A percentile compares a stretch with the other conserved stretches of the same genome.
Conservation (phyloP, 495 filamentous ascomycete species). For the Penicillium pancosmium region DNA sequence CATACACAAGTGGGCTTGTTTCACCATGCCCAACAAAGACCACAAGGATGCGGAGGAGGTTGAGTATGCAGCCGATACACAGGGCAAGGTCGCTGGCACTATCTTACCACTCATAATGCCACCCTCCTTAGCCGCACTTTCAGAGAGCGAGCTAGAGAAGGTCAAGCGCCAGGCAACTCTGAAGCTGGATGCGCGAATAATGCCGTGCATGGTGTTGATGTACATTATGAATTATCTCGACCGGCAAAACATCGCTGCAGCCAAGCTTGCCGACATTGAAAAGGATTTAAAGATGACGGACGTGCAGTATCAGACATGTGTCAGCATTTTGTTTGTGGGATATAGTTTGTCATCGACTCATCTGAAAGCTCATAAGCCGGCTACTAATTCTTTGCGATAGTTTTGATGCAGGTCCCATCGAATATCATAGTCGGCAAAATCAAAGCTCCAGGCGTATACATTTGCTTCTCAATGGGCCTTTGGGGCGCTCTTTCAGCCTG, state of each 20-base stretch:
- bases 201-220: slow-evolving; percentile 48
- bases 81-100: background rate
- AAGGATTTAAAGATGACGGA: slow-evolving; percentile 39
- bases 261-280: slow-evolving; percentile 33
- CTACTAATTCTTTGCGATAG: background rate
- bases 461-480: slow-evolving; percentile 39
- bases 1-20: background rate
- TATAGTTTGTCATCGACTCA: slow-evolving; percentile 20
- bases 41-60: background rate
- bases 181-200: slow-evolving; percentile 48
- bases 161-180: slow-evolving; percentile 18
- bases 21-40: background rate
- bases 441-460: slow-evolving; percentile 16
- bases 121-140: slow-evolving; percentile 22
- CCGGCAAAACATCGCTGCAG: slow-evolving; percentile 28
- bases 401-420: slow-evolving; percentile 51
- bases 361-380: background rate
- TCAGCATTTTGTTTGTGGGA: slow-evolving; percentile 55
- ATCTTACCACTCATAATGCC: slow-evolving; percentile 13
- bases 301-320: slow-evolving; percentile 50
- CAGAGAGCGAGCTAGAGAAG: slow-evolving; percentile 15
- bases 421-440: slow-evolving; percentile 10
- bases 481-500: slow-evolving; percentile 29
- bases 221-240: slow-evolving; percentile 50
- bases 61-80: background rate